Base-by-base conservation (phyloP, 2,329 filamentous ascomycete species). In the Tolypocladium tropicale region DNA sequence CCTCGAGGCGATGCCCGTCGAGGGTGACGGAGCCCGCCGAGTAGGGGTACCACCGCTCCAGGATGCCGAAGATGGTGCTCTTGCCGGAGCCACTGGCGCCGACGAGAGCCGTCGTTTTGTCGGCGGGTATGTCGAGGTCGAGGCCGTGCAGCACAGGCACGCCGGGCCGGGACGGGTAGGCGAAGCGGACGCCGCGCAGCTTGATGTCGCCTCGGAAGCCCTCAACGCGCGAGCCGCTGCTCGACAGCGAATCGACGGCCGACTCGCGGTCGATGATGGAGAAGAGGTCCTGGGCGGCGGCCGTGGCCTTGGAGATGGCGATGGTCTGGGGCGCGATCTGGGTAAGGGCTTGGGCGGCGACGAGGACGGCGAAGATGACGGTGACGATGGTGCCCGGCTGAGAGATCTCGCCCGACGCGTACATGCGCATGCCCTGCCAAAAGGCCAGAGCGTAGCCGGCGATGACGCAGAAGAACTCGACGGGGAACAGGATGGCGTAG, bases 1-100 rank as follows among this genome's bases (percentile, higher is more conserved):
- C 65, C 23, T 67, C 61, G 36, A 82, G 68, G 21, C 74, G 65
- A 28, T 67, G 65, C 2, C 69, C 71, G n/a, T 78, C 78, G 1
- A 81, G 65, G 0, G 64, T 67, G 28, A 83, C 75, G 0, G 62
- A 62, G 0, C 79, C 80, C 0, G 70, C 67, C 0, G 67, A 69
- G 0, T 77, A 73, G 43, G 78, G 72, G 59, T 86, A 87, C 74
- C 84, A 86, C 9, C 84, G 67, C 62, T 84, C 80, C 1, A 84
- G 61, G 2, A 85, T 66, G 0, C 77, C 78, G 6, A 84, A 75
- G 4, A 83, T 74, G 0, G 80, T 84, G 49, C 78, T 82, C 61
- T 84, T 84, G 0, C 81, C 81, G 4, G 74, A 80, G 0, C 82
- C 83, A 23, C 78, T 82, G 2, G 78, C 70, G 0, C 82, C 82